phyloP scores from a whole-genome alignment of 139 green algal genomes.

The Asterochloris erici region DNA sequence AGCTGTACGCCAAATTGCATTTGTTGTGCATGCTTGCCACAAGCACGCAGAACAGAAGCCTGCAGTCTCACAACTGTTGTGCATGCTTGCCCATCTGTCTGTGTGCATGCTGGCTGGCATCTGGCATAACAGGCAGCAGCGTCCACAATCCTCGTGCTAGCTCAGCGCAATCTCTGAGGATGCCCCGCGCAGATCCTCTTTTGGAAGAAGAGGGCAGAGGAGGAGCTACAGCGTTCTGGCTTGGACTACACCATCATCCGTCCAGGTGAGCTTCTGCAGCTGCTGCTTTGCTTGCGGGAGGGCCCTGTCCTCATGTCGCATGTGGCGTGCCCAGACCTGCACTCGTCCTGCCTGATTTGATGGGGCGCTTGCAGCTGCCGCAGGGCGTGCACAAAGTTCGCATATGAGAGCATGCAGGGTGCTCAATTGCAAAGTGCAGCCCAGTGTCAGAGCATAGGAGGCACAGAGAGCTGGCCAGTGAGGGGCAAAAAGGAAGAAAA shows the following conservation, averaged over 20 bases:
- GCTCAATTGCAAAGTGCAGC: no score
- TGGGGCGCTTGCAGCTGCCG: no score
- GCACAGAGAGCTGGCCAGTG: no score
- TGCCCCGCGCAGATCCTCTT: slow-evolving; percentile 37
- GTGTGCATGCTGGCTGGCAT: no score
- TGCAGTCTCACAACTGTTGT: not conserved
- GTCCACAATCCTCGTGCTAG: not conserved
- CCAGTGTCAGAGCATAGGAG: no score
- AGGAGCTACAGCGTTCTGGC: slow-evolving; percentile 73
- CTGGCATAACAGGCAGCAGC: no score
- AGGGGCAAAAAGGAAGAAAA: no score
- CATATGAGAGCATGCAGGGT: not conserved
- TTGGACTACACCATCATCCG: slow-evolving; percentile 78
- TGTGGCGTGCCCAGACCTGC: no score
- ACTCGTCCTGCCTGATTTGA: no score
- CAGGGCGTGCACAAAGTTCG: not conserved
- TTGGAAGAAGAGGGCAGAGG: slow-evolving; percentile 79
- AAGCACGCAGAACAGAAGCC: not conserved
- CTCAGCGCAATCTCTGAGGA: not conserved
- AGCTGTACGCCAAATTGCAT: not conserved
- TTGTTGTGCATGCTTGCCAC: not conserved
- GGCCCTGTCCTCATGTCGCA: not conserved
- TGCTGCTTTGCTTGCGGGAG: not conserved
- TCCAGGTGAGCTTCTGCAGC: slow-evolving; percentile 31
- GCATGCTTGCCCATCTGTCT: not conserved